A percentile compares a stretch with the other conserved stretches of the same genome.
phyloP scores from a whole-genome alignment of 192 early-diverging fungal species.

The Rhizoclosmatium sp. region DNA sequence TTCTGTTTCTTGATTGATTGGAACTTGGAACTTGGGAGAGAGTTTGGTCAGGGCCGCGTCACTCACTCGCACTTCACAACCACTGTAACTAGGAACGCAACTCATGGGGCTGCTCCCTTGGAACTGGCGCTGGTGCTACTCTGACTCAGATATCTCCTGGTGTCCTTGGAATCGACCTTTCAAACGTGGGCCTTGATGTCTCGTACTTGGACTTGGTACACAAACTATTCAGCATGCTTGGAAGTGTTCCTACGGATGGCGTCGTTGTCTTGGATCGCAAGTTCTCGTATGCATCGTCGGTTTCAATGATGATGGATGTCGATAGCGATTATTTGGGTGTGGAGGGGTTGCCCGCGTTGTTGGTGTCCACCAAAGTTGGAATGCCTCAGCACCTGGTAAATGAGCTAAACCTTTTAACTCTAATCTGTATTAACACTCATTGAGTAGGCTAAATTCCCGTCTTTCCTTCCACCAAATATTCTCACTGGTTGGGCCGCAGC shows the following conservation, averaged over 20 bases:
- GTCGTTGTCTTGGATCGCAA: slow-evolving; percentile 22
- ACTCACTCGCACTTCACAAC: background rate
- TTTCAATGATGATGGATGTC: background rate
- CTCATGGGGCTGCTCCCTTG: slow-evolving; percentile 2
- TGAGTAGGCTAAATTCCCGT: slow-evolving; percentile 1
- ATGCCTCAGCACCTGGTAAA: background rate
- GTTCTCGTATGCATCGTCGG: background rate
- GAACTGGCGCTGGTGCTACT: slow-evolving; percentile 8
- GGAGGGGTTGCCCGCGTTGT: background rate
- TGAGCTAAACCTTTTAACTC: too few relatives aligned
- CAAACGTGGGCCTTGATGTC: background rate
- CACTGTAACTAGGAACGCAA: slow-evolving; percentile 10
- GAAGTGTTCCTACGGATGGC: background rate
- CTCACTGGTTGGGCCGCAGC: slow-evolving; percentile 27
- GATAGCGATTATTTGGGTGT: background rate
- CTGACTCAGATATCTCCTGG: slow-evolving; percentile 10
- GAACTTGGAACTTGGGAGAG: background rate
- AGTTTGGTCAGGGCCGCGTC: background rate
- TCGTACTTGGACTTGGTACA: background rate
- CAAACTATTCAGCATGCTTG: slow-evolving; percentile 10
- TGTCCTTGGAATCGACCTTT: slow-evolving; percentile 14
- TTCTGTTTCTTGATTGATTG: background rate
- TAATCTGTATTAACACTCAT: background rate
- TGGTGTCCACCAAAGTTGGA: background rate
- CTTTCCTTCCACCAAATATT: slow-evolving; percentile 20